Evolutionary conservation across 2,329 filamentous ascomycete species (phyloP), one percentile per base, ranked within the genome.

Genomic region (Juglanconis juglandina): DNA sequence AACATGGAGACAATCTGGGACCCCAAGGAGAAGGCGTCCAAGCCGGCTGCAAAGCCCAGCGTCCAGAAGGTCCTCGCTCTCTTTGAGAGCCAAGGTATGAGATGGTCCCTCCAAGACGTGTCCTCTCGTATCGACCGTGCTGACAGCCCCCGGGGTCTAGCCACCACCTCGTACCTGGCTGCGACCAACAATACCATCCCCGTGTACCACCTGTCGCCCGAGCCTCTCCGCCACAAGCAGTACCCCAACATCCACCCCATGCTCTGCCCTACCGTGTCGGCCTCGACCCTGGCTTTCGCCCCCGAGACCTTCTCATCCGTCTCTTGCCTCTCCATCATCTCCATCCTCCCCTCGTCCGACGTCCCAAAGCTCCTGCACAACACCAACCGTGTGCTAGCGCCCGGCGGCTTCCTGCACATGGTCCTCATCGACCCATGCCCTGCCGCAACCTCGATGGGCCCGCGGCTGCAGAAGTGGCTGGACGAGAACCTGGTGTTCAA

Each of bases 381-480:
- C 62, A 81, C 87, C 64, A 76, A 83, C 67, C 80, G 80, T 32
- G 79, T 81, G 37, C 77, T 90, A 3, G 74, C 77, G 3, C 77
- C 79, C 0, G 79, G 80, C 0, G 86, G 87, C 1, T 74, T 77
- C 24, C 70, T 90, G 11, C 80, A 87, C 61, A 71, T 90, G 14
- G 81, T 81, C 0, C 72, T 90, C 17, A 82, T 90, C 64, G 85
- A 90, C 60, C 85, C 87, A 0, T 74, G 82, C 7, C 88, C 88
- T 0, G 75, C 81, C 0, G 73, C 80, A 3, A 72, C 76, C 1
- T 85, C 81, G 0, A 75, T 85, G 32, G 88, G 87, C 0, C 84
- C 83, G 0, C 73, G 75, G 1, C 73, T 90, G 68, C 76, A 81
- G 41, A 70, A 75, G 1, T 90, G 87, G 87, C 74, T 90, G 2